Evolutionary conservation across 2,329 filamentous ascomycete genomes (phyloP).

Genomic region (Escovopsis weberi): DNA sequence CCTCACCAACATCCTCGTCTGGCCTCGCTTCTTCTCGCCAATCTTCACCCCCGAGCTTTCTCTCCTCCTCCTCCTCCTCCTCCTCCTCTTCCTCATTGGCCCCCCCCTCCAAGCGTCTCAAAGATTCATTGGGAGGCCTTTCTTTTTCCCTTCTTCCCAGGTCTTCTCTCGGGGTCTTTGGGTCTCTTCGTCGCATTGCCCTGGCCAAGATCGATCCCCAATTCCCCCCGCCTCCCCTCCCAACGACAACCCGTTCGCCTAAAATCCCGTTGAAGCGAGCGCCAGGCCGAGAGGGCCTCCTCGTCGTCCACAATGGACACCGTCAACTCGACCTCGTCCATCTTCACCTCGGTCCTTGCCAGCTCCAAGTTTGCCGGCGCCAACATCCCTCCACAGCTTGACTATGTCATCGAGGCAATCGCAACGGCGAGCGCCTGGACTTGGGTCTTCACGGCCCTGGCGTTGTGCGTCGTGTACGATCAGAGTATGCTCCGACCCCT

Average conservation of each 20-base stretch:
- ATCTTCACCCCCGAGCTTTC: no score
- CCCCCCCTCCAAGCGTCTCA: conserved; percentile 2
- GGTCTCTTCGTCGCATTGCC: no score
- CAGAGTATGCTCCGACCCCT: conserved; percentile 50
- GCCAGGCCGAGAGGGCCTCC: conserved; percentile 2
- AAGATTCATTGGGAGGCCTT: not conserved
- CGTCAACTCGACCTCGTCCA: conserved; percentile 39
- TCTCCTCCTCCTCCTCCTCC: conserved; percentile 1
- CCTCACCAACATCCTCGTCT: no score
- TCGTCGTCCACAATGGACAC: conserved; percentile 30
- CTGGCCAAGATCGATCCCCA: no score
- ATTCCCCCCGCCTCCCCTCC: not conserved
- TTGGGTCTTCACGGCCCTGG: conserved; percentile 54
- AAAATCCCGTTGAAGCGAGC: not conserved
- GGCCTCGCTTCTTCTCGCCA: no score
- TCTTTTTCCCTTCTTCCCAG: no score
- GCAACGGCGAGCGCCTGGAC: conserved; percentile 45
- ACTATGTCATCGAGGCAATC: conserved; percentile 38
- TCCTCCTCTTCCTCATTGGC: conserved; percentile 3
- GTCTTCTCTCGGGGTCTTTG: no score
- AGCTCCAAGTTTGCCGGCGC: conserved; percentile 38
- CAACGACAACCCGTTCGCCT: not conserved
- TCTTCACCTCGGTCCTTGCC: conserved; percentile 55
- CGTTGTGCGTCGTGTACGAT: conserved; percentile 67
- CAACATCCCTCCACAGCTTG: conserved; percentile 39